These are phyloP conservation scores for Omphalotus guepiniiformis DNA, from an alignment of 768 basidiomycete species.

Conservation along the genomic window DNA sequence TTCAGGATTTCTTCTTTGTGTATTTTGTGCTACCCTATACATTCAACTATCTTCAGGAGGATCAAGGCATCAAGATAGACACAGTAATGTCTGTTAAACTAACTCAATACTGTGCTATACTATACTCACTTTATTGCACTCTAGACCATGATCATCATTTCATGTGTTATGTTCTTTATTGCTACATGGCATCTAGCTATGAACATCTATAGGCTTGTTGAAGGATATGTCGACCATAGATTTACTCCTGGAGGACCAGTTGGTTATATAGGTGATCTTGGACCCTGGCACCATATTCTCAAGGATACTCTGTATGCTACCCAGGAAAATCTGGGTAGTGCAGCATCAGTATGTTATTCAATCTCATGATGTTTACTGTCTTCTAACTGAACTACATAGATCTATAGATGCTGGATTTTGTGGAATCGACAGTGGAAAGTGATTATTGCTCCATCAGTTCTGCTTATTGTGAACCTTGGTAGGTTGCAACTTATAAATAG, in stretches of 20 bases:
- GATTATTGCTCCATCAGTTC: constrained; percentile 12
- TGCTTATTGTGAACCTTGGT: constrained; percentile 15
- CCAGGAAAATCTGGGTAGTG: constrained; percentile 17
- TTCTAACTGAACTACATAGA: constrained; percentile 7
- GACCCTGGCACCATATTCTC: constrained; percentile 17
- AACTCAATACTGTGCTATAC: not conserved
- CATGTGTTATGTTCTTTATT: constrained; percentile 16
- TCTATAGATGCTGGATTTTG: constrained; percentile 19
- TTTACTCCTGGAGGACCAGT: constrained; percentile 12
- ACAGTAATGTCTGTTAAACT: constrained; percentile 5
- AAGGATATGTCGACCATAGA: constrained; percentile 11
- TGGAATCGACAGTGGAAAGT: constrained; percentile 14
- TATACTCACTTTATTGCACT: not conserved
- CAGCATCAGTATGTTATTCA: constrained; percentile 11
- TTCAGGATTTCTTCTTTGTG: constrained; percentile 12
- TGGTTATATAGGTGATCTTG: constrained; percentile 12
- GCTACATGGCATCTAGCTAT: constrained; percentile 17
- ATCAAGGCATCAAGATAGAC: constrained; percentile 1
- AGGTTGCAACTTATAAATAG: not conserved
- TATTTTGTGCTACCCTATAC: constrained; percentile 14
- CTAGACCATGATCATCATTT: constrained; percentile 15
- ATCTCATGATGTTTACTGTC: not conserved
- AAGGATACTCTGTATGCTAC: constrained; percentile 15
- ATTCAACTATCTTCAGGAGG: not conserved
- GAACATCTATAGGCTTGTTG: constrained; percentile 13